These are phyloP conservation scores for Fusarium citri DNA, from an alignment of 2,329 filamentous ascomycete species.

Conservation along the genomic window DNA sequence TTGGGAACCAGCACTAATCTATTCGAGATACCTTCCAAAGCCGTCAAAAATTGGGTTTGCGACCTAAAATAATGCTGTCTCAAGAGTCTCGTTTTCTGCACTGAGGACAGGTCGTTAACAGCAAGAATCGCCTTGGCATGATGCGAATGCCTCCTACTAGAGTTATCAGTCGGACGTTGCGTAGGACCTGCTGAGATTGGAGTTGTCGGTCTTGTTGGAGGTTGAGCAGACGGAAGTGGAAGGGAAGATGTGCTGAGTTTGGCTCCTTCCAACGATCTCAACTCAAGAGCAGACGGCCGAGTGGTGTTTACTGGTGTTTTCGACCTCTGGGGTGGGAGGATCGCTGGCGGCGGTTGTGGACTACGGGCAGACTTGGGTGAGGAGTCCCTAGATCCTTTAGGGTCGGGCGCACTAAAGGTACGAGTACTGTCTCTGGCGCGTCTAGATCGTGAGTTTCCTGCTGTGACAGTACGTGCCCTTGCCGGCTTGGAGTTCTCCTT, in stretches of 20 bases:
- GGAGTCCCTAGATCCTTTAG: conserved; percentile 46
- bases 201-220: conserved; percentile 65
- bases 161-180: conserved; percentile 60
- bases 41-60: conserved; percentile 83
- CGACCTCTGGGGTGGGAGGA: conserved; percentile 42
- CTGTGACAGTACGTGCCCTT: conserved; percentile 75
- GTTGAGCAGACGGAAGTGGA: conserved; percentile 69
- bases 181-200: conserved; percentile 66
- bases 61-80: conserved; percentile 86
- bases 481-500: conserved; percentile 59
- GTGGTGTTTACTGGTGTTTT: conserved; percentile 55
- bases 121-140: conserved; percentile 67
- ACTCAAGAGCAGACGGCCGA: conserved; percentile 63
- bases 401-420: conserved; percentile 59
- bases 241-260: conserved; percentile 76
- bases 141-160: conserved; percentile 71
- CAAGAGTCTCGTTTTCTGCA: conserved; percentile 77
- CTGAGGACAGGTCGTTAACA: conserved; percentile 70
- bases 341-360: conserved; percentile 33
- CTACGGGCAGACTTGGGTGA: conserved; percentile 46
- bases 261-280: conserved; percentile 69
- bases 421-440: conserved; percentile 59
- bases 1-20: conserved; percentile 86
- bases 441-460: conserved; percentile 62
- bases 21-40: conserved; percentile 85